Conservation (phyloP, 148 eudicot genomes). For the Camellia granthamiana region DNA sequence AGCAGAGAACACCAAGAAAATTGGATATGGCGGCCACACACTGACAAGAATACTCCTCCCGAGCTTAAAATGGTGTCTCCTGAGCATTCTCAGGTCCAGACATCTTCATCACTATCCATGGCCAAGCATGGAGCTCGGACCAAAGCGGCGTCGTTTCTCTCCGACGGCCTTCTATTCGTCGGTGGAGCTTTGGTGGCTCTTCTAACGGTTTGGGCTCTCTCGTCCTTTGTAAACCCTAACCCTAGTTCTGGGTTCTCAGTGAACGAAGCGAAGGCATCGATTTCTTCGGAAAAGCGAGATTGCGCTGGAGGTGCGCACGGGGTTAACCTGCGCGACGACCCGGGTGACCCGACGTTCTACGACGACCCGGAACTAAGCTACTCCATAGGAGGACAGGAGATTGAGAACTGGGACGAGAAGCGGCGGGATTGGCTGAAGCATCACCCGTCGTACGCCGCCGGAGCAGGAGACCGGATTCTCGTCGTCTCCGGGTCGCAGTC, state of each 20-base stretch:
- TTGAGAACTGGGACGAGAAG: slow-evolving; percentile 74
- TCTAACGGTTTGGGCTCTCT: slow-evolving; percentile 48
- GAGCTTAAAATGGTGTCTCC: slow-evolving; percentile 1
- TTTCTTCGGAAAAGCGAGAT: background rate
- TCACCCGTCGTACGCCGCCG: slow-evolving; percentile 43
- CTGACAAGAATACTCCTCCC: background rate
- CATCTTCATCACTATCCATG: slow-evolving; percentile 21
- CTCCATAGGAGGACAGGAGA: slow-evolving; percentile 33
- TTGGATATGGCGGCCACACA: background rate
- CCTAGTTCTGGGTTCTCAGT: slow-evolving; percentile 19
- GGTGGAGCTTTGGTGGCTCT: slow-evolving; percentile 45
- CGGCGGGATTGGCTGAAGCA: slow-evolving; percentile 49
- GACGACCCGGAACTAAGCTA: slow-evolving; percentile 47
- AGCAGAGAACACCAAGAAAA: background rate
- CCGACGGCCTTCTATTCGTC: slow-evolving; percentile 29
- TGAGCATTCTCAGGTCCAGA: slow-evolving; percentile 13
- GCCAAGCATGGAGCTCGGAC: slow-evolving; percentile 26
- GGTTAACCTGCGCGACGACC: slow-evolving; percentile 19
- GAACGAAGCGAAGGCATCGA: background rate
- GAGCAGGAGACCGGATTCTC: slow-evolving; percentile 36
- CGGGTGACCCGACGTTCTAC: slow-evolving; percentile 31
- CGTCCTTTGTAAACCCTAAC: slow-evolving; percentile 30
- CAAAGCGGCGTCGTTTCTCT: slow-evolving; percentile 33
- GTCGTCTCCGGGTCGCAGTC: slow-evolving; percentile 84
- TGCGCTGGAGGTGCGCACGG: slow-evolving; percentile 4